Base-by-base conservation (phyloP, 805 yeast genomes). In the Starmerella cellae region DNA sequence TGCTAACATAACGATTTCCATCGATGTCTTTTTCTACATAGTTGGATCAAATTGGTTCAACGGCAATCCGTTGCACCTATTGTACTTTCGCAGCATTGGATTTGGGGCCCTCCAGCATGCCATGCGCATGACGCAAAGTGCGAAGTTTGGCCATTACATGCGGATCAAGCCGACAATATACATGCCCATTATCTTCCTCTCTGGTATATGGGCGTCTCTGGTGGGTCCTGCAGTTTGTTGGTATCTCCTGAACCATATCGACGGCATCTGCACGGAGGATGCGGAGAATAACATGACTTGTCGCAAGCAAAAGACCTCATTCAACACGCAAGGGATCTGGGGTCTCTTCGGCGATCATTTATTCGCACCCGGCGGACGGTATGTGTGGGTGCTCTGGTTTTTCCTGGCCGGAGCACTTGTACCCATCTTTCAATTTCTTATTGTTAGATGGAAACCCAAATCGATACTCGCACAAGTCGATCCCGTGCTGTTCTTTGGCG, bases 401-500 rank as follows among this genome's bases (percentile, higher is more conserved):
- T 77, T 79, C 59, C 54, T 75, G 11, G 51, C 75, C 17, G 85
- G 87, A 14, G 71, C 70, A 11, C 51, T 67, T 42, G 48, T 69
- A 16, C 68, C 74, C 0, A 13, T 68, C 1, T 62, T 63, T 13
- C 61, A 60, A 37, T 68, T 64, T 63, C 22, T 55, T 4, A 46
- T 61, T 39, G 55, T 63, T 35, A 59, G 56, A 48, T 55, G 58
- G 41, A 54, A 60, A 54, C 72, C 71, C 29, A 52, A 56, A 33
- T 60, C 65, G 21, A 65, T 41, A 11, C 42, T 64, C 26, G 54
- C 58, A 31, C 67, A 68, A 49, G 63, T 77, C 52, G 77, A 77
- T 46, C 77, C 81, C 52, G 82, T 84, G 1, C 76, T 77, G 9
- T 77, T 82, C 44, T 69, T 80, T 52, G 65, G 68, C 14, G 71